phyloP scores from a whole-genome alignment of 225 moss, liverwort and hornwort species.

The Bryoerythrophyllum caledonicum region DNA sequence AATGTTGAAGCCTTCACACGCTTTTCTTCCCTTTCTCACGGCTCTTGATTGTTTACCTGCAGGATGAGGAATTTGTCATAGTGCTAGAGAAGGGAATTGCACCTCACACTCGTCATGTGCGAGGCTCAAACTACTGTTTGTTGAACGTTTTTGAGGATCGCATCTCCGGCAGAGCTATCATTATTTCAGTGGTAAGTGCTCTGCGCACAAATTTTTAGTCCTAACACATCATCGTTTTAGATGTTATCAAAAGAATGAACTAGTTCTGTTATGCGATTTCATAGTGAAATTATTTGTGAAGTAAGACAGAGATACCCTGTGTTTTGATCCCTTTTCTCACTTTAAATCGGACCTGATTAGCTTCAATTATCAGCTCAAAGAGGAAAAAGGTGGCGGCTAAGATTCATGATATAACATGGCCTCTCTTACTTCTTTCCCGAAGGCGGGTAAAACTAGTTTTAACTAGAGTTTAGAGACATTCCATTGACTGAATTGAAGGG shows the following conservation, averaged over 20 bases:
- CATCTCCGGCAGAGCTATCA: slow-evolving; percentile 86
- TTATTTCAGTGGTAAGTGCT: slow-evolving; percentile 73
- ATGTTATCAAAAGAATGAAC: not conserved
- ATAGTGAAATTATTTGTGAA: not conserved
- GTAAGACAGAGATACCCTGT: too few relatives aligned
- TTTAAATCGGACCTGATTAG: too few relatives aligned
- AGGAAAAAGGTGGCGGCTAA: too few relatives aligned
- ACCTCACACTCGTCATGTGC: slow-evolving; percentile 76
- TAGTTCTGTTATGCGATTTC: too few relatives aligned
- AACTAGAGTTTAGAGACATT: too few relatives aligned
- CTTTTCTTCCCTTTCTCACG: not conserved
- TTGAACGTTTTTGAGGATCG: slow-evolving; percentile 92
- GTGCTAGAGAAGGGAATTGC: slow-evolving; percentile 64
- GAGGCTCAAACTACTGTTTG: slow-evolving; percentile 88
- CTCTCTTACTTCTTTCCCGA: too few relatives aligned
- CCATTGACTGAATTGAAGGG: too few relatives aligned
- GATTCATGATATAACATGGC: too few relatives aligned
- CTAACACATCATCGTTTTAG: not conserved
- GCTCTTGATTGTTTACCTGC: not conserved
- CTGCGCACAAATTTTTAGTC: not conserved
- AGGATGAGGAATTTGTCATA: slow-evolving; percentile 86
- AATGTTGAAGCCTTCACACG: not conserved
- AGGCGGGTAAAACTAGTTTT: too few relatives aligned
- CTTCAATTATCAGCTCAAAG: too few relatives aligned
- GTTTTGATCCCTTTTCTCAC: too few relatives aligned